Evolutionary conservation across 2,329 filamentous ascomycete genomes (phyloP), one percentile per base, ranked within the genome.

Genomic region (Thelonectria discophora): DNA sequence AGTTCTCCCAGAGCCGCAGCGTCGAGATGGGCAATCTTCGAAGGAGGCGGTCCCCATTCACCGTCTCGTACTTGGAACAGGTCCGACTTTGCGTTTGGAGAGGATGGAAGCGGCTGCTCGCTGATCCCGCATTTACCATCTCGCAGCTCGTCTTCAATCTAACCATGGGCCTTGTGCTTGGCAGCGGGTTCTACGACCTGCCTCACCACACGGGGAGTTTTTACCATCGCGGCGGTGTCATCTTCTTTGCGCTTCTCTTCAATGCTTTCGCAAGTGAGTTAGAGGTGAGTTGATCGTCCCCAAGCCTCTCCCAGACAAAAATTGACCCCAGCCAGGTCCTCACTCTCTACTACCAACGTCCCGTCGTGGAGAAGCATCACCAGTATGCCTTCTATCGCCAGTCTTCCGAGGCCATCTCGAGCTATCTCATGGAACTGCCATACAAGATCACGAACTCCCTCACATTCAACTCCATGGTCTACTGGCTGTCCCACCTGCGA

Each of bases 11-110:
- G 47, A 57, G 63, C 1, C 49, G 30, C 83, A 42, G 89, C 87
- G 87, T 86, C 89, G 63, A 85, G 84, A 60, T 88, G 86, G 67
- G 76, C 24, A 69, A 48, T 32, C 75, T 78, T 55, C 74, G 76
- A 27, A 79, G 82, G 8, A 73, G 73, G 3, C 76, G 79, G 53
- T 85, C 82, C 0, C 78, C 82, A 0, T 84, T 80, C 61, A 76
- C 80, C 2, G 76, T 85, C 48, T 80, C 76, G 13, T 74, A 81
- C 17, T 71, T 72, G 2, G 81, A 82, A 73, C 80, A 82, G 62
- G 72, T 82, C 65, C 70, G 69, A 27, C 72, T 81, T 17, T 78
- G 76, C 64, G 78, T 78, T 24, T 76, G 74, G 67, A 63, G 79
- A 43, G 72, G 78, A 48, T 76, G 72, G 55, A 73, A 77, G 46